Evolutionary conservation across 1,139 yeast genomes (phyloP), one percentile per base, ranked within the genome.

Genomic region (Lodderomyces metapsilosis): DNA sequence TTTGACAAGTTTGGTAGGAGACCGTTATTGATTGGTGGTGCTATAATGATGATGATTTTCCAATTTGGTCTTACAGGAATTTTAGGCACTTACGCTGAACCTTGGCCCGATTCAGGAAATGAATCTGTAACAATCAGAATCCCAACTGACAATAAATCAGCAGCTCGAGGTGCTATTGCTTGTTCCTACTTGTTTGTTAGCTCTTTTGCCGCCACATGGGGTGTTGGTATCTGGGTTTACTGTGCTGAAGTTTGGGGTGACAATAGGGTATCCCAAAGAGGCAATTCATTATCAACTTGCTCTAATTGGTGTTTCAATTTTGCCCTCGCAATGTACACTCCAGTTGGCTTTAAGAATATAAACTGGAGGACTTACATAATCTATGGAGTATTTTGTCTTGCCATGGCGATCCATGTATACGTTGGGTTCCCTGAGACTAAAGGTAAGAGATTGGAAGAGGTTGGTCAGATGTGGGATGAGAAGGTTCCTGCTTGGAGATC

Each of bases 401-500:
- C 61, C 43, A 77, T 80, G 82, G 68, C 72, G 70, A 41, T 78
- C 43, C 84, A 78, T 52, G 83, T 82, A 43, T 83, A 64, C 70
- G 76, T 84, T 71, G 83, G 75, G 63, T 81, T 78, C 78, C 72
- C 82, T 48, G 80, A 77, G 59, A 81, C 87, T 27, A 77, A 68
- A 55, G 82, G 82, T 43, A 76, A 74, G 62, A 69, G 84, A 45
- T 70, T 81, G 68, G 86, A 81, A 64, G 83, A 80, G 60, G 68
- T 79, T 47, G 82, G 75, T 20, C 74, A 76, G 68, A 67, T 80
- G 68, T 81, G 83, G 78, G 74, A 61, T 17, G 74, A 76, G 47
- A 57, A 66, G 23, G 57, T 80, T 45, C 84, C 84, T 45, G 84
- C 86, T 32, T 80, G 86, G 85, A 71, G 63, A 53, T 59, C 82